phyloP scores from a whole-genome alignment of 139 green algal species.

The Ulvella scutata region DNA sequence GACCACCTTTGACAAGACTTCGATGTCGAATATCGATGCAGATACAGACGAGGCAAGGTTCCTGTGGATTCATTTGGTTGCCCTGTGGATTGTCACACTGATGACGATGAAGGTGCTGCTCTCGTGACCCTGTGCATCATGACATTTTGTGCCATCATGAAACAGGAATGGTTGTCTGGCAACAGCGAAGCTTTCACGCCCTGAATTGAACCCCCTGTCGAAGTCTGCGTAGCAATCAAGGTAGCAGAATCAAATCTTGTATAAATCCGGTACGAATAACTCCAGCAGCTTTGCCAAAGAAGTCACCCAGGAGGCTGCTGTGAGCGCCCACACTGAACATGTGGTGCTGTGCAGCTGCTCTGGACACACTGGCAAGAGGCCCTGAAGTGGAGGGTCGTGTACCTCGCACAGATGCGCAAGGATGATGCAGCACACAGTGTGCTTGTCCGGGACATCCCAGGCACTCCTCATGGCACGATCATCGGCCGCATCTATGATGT shows the following conservation, averaged over 20 bases:
- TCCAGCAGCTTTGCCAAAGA: too few relatives aligned
- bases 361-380: not conserved
- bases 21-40: not conserved
- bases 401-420: not conserved
- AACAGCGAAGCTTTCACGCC: too few relatives aligned
- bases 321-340: too few relatives aligned
- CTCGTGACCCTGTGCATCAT: too few relatives aligned
- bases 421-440: not conserved
- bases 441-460: not conserved
- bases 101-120: not conserved
- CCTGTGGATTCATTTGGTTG: not conserved
- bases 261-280: too few relatives aligned
- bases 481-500: slow-evolving; percentile 2
- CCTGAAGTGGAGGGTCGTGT: not conserved
- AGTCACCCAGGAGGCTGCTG: too few relatives aligned
- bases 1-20: not conserved
- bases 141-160: too few relatives aligned
- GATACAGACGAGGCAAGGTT: not conserved
- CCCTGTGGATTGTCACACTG: not conserved
- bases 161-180: too few relatives aligned
- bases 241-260: too few relatives aligned
- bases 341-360: not conserved
- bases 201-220: too few relatives aligned
- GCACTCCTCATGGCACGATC: not conserved
- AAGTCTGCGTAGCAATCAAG: too few relatives aligned